These are phyloP conservation scores for Sporothrix dimorphospora DNA, from an alignment of 2,329 filamentous ascomycete genomes.

Conservation along the genomic window DNA sequence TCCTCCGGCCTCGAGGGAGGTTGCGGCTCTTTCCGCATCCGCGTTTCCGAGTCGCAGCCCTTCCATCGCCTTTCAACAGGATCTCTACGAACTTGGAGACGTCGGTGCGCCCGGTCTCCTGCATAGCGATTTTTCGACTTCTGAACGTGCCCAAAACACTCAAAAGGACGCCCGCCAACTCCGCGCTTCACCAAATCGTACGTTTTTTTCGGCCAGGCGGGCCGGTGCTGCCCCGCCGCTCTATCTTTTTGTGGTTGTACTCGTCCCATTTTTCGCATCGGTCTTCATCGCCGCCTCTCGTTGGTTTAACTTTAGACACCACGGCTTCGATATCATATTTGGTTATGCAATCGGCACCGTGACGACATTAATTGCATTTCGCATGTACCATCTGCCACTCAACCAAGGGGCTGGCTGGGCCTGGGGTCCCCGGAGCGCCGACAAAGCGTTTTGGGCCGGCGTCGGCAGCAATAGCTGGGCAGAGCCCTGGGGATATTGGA, in stretches of 20 bases:
- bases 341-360: constrained; percentile 78
- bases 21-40: constrained; percentile 60
- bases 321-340: constrained; percentile 88
- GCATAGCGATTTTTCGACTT: constrained; percentile 25
- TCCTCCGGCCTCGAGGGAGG: constrained; percentile 51
- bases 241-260: constrained; percentile 71
- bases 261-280: constrained; percentile 73
- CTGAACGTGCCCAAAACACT: constrained; percentile 22
- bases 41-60: constrained; percentile 74
- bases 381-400: constrained; percentile 84
- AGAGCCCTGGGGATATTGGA: constrained; percentile 38
- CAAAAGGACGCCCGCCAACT: background rate
- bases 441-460: constrained; percentile 74
- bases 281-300: constrained; percentile 84
- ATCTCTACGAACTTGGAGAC: constrained; percentile 41
- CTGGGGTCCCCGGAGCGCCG: constrained; percentile 76
- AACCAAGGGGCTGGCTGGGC: constrained; percentile 81
- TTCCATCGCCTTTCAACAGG: constrained; percentile 30
- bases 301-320: constrained; percentile 86
- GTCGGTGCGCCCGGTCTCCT: constrained; percentile 38
- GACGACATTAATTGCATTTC: constrained; percentile 74
- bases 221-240: constrained; percentile 82
- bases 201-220: constrained; percentile 61
- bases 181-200: constrained; percentile 30
- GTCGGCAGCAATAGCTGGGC: constrained; percentile 62